Base-by-base conservation (phyloP, 176 grass and related monocot species). In the Stipa capillata region DNA sequence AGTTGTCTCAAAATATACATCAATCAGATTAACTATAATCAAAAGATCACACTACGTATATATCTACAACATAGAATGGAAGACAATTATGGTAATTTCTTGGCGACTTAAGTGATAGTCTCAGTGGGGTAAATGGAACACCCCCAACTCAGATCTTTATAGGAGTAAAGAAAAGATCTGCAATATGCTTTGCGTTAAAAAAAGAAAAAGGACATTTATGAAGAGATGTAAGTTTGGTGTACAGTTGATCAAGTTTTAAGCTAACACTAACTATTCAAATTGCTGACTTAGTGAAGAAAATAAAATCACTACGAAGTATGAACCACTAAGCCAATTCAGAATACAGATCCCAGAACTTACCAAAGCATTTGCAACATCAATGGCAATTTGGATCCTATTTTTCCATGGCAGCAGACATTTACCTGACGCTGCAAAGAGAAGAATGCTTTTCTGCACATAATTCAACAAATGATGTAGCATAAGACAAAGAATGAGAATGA, bases 341-440 rank as follows among this genome's bases (percentile, higher is more conserved):
- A 41, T 42, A 2, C 29, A 45, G 2, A 64, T 41, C 47, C 41
- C 21, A 7, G 56, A 84, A 64, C 89, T 89, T 39, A 97, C 95
- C 80, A 97, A 69, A 69, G 95, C 95, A 97, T 97, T 94, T 27
- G 95, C 95, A 62, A 97, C 50, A 82, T 97, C 95, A 65, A 94
- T 87, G 41, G 89, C 92, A 79, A 97, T 97, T 89, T 90, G 85
- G 80, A 97, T 85, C 86, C 95, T 92, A 28, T 84, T 90, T 85
- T 97, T 85, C 95, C 95, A 97, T 67, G 89, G 76, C 54, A 94
- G 57, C 57, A 88, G 85, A 63, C 25, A 62, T 86, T 89, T 86
- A 39, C 79, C 88, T 54, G 83, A 82, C 9, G 83, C 95, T 97
- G 87, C 66, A 78, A 85, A 87, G 44, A 74, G 52, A 68, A 57